Percentiles rank a stretch among this genome's conserved stretches.
phyloP scores from a whole-genome alignment of 2,329 filamentous ascomycete species.

The Aspergillus novofumigatus region DNA sequence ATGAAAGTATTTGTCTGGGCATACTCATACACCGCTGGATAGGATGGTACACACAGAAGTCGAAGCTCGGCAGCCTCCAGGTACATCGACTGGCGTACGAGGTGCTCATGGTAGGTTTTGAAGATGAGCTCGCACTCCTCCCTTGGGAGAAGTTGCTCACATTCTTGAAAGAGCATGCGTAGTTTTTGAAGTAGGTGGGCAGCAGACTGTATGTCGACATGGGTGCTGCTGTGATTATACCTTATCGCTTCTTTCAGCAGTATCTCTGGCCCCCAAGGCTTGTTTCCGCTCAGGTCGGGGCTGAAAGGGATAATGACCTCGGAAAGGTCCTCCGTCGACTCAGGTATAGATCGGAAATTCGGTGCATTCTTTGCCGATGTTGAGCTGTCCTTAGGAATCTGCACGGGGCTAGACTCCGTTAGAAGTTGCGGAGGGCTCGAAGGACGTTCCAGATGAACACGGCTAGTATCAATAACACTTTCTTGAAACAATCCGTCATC shows the following conservation, averaged over 20 bases:
- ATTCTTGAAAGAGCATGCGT: conserved; percentile 35
- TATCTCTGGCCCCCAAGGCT: conserved; percentile 38
- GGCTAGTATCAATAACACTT: conserved; percentile 17
- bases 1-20: conserved; percentile 52
- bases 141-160: conserved; percentile 36
- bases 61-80: conserved; percentile 53
- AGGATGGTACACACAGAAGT: conserved; percentile 50
- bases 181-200: conserved; percentile 40
- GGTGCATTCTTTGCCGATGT: background rate
- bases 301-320: conserved; percentile 29
- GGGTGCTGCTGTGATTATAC: conserved; percentile 36
- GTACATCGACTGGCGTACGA: conserved; percentile 44
- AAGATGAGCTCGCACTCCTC: conserved; percentile 54
- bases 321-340: conserved; percentile 18
- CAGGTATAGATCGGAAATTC: conserved; percentile 8
- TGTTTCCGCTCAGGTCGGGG: conserved; percentile 26
- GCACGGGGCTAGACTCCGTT: conserved; percentile 31
- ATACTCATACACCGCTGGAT: conserved; percentile 56
- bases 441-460: conserved; percentile 43
- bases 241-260: conserved; percentile 38
- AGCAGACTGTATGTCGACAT: conserved; percentile 38
- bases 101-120: conserved; percentile 54
- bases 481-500: conserved; percentile 24
- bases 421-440: conserved; percentile 34
- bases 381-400: conserved; percentile 11